Evolutionary conservation across 1,139 yeast genomes (phyloP).

Genomic region (Candida anutae): DNA sequence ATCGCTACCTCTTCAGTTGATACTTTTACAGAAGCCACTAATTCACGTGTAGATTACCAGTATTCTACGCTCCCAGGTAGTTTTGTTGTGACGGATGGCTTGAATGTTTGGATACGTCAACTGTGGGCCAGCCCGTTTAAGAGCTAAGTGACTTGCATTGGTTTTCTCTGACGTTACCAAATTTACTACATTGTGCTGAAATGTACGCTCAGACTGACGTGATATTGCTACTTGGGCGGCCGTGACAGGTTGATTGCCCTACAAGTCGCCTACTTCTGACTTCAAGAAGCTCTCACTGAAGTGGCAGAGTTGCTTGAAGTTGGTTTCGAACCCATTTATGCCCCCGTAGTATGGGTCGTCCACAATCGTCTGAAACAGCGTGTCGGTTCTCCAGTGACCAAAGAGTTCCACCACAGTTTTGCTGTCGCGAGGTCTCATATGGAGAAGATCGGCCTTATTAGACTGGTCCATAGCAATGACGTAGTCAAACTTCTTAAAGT

Average conservation of each 20-base stretch:
- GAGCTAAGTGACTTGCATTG: too few species aligned
- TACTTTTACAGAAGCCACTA: too few species aligned
- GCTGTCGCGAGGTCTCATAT: conserved; percentile 49
- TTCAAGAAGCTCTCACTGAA: conserved; percentile 62
- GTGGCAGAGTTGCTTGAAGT: conserved; percentile 65
- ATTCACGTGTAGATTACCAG: too few species aligned
- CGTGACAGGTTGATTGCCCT: too few species aligned
- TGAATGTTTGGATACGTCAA: too few species aligned
- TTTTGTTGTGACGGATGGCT: too few species aligned
- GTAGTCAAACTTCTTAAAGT: conserved; percentile 71
- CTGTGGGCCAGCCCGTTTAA: too few species aligned
- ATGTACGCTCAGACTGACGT: too few species aligned
- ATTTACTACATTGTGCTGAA: too few species aligned
- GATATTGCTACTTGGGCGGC: too few species aligned
- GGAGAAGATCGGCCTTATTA: conserved; percentile 53
- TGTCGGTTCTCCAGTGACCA: conserved; percentile 66
- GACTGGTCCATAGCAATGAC: conserved; percentile 78
- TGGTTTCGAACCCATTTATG: conserved; percentile 67
- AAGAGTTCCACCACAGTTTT: conserved; percentile 52
- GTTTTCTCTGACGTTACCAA: too few species aligned
- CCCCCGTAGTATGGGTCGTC: conserved; percentile 95
- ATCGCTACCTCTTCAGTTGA: conserved; percentile 10
- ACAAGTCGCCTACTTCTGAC: conserved; percentile 29
- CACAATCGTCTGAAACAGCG: conserved; percentile 46
- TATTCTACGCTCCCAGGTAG: too few species aligned